Conservation (phyloP, 257 asterid species). For the Galeopsis tetrahit region DNA sequence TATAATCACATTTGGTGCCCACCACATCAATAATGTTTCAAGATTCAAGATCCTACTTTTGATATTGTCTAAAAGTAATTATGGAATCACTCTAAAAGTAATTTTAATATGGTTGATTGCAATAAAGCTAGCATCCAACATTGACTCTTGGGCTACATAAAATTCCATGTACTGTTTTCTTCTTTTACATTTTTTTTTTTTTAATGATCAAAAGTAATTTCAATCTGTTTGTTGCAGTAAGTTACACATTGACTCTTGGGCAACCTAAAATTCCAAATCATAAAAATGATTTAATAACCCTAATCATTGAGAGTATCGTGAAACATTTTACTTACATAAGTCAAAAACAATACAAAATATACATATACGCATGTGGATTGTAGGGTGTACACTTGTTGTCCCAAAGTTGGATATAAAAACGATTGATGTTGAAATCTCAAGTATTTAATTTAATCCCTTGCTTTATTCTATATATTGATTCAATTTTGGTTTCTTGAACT, state of each 20-base stretch:
- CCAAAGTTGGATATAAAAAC: not conserved
- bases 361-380: constrained; percentile 14
- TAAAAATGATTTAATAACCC: constrained; percentile 10
- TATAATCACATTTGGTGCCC: constrained; percentile 6
- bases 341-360: not conserved
- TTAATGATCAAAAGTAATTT: not conserved
- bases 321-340: constrained; percentile 20
- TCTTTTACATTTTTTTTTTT: too few relatives aligned
- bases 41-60: not conserved
- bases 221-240: not conserved
- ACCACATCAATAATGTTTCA: constrained; percentile 6
- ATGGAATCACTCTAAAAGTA: not conserved
- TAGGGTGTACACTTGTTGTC: not conserved
- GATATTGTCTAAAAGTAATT: not conserved
- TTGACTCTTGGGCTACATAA: not conserved
- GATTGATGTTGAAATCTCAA: constrained; percentile 9
- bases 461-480: not conserved
- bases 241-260: not conserved
- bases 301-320: constrained; percentile 38
- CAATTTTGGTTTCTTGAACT: not conserved
- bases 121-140: too few relatives aligned
- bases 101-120: not conserved
- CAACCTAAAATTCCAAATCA: constrained; percentile 9
- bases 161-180: not conserved
- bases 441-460: not conserved